Percentiles rank a stretch among this genome's conserved stretches.
These are phyloP conservation scores for Hortaea sp. DNA, from an alignment of 2,329 filamentous ascomycete genomes.

Conservation along the genomic window DNA sequence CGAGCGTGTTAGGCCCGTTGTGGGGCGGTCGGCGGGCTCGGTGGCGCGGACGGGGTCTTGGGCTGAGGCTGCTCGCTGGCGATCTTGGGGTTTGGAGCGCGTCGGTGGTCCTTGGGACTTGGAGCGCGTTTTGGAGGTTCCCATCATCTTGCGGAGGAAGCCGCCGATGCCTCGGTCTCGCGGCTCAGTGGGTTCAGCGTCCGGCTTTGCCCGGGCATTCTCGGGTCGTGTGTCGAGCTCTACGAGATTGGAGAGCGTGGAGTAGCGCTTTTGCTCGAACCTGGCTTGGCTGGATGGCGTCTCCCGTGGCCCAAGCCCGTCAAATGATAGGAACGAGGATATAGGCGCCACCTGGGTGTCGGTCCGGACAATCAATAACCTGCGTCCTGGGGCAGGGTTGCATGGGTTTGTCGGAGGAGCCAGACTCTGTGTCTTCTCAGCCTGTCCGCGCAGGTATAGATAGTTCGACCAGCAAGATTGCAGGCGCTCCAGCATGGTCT, in stretches of 20 bases:
- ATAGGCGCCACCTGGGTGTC: conserved; percentile 51
- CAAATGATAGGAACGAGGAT: conserved; percentile 52
- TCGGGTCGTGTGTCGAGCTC: conserved; percentile 20
- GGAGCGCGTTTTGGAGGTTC: conserved; percentile 16
- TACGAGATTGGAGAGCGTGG: conserved; percentile 17
- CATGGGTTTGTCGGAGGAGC: conserved; percentile 70
- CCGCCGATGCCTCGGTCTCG: conserved; percentile 22
- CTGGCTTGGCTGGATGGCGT: conserved; percentile 20
- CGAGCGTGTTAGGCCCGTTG: conserved; percentile 3
- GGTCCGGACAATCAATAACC: conserved; percentile 80
- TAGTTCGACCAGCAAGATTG: conserved; percentile 70
- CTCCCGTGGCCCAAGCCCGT: conserved; percentile 43
- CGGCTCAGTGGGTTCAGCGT: conserved; percentile 11
- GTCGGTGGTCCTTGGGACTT: conserved; percentile 13
- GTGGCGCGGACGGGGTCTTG: background rate
- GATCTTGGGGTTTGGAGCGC: background rate
- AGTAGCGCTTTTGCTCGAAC: conserved; percentile 25
- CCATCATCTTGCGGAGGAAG: conserved; percentile 26
- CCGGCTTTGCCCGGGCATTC: conserved; percentile 15
- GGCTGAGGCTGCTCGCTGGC: background rate
- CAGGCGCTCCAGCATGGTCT: conserved; percentile 56
- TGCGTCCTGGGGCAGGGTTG: conserved; percentile 71
- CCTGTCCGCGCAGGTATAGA: conserved; percentile 59
- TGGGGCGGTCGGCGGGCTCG: conserved; percentile 1
- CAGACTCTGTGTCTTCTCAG: conserved; percentile 46